phyloP scores from a whole-genome alignment of 2,329 filamentous ascomycete species.

The Pseudomassariella vexata region DNA sequence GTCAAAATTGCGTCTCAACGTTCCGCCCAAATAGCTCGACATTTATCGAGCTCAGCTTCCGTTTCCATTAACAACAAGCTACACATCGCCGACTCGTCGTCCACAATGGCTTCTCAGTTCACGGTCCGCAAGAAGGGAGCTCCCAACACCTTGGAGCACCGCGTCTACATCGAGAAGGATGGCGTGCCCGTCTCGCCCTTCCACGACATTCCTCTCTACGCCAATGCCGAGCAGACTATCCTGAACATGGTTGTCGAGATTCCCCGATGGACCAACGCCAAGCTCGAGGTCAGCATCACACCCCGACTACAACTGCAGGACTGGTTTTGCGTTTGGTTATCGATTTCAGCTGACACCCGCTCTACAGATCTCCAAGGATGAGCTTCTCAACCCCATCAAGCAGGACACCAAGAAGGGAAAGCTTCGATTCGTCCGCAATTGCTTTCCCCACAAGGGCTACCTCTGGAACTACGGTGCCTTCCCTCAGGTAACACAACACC shows the following conservation, averaged over 20 bases:
- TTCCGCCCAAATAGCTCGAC: conserved; percentile 49
- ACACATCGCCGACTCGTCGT: conserved; percentile 11
- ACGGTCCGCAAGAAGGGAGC: conserved; percentile 80
- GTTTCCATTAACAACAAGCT: conserved; percentile 14
- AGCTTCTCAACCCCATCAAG: conserved; percentile 98
- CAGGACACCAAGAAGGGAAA: conserved; percentile 99
- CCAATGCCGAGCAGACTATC: conserved; percentile 91
- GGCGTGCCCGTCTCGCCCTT: conserved; percentile 89
- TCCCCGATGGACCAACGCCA: conserved; percentile 98
- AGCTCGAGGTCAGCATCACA: conserved; percentile 75
- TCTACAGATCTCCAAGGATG: conserved; percentile 91
- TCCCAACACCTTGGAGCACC: conserved; percentile 92
- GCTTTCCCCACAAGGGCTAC: conserved; percentile 99
- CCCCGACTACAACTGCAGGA: conserved; percentile 9
- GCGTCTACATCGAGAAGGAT: conserved; percentile 97
- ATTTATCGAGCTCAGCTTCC: conserved; percentile 37
- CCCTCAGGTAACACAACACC: conserved; percentile 66
- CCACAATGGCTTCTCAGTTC: conserved; percentile 62
- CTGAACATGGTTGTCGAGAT: conserved; percentile 99
- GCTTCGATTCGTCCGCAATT: conserved; percentile 98
- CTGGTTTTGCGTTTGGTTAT: too few relatives aligned
- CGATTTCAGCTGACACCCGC: conserved; percentile 5
- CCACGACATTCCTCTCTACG: conserved; percentile 97
- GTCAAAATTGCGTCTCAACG: conserved; percentile 42
- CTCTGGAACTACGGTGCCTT: conserved; percentile 99